phyloP scores from a whole-genome alignment of 2,329 filamentous ascomycete genomes.

The Colletotrichum brevisporum region DNA sequence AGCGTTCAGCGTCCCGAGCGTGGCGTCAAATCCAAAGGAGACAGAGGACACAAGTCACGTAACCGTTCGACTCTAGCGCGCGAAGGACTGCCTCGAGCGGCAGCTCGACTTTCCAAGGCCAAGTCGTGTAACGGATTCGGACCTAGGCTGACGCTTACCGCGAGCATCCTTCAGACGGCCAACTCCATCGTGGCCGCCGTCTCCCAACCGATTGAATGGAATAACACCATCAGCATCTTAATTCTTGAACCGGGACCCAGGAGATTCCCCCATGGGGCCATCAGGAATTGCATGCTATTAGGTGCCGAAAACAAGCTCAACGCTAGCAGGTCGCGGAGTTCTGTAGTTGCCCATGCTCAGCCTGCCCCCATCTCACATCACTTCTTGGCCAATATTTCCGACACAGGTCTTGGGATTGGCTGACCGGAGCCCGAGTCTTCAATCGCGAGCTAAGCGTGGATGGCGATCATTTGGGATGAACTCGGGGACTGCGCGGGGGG shows the following conservation, averaged over 20 bases:
- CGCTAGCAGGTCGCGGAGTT: constrained; percentile 13
- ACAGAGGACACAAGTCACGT: constrained; percentile 5
- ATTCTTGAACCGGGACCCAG: constrained; percentile 3
- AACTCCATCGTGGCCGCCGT: neutral
- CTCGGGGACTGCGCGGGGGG: constrained; percentile 8
- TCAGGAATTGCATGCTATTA: neutral
- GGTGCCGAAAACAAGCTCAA: constrained; percentile 38
- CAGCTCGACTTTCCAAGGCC: constrained; percentile 28
- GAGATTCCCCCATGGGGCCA: neutral
- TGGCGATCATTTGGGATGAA: constrained; percentile 16
- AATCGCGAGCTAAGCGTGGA: neutral
- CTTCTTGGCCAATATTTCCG: neutral
- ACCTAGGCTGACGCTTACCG: constrained; percentile 2
- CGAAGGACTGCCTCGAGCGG: constrained; percentile 33
- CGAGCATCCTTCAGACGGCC: neutral
- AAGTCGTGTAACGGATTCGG: constrained; percentile 7
- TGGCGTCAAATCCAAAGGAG: constrained; percentile 11
- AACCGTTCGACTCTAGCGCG: constrained; percentile 18
- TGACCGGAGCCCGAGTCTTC: neutral
- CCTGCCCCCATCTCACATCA: neutral
- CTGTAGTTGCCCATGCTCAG: constrained; percentile 1
- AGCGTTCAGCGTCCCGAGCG: constrained; percentile 28
- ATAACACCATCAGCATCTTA: constrained; percentile 9
- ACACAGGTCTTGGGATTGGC: constrained; percentile 5
- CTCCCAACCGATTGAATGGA: constrained; percentile 4